phyloP scores from a whole-genome alignment of 2,329 filamentous ascomycete species.

The Aspergillus tanneri region DNA sequence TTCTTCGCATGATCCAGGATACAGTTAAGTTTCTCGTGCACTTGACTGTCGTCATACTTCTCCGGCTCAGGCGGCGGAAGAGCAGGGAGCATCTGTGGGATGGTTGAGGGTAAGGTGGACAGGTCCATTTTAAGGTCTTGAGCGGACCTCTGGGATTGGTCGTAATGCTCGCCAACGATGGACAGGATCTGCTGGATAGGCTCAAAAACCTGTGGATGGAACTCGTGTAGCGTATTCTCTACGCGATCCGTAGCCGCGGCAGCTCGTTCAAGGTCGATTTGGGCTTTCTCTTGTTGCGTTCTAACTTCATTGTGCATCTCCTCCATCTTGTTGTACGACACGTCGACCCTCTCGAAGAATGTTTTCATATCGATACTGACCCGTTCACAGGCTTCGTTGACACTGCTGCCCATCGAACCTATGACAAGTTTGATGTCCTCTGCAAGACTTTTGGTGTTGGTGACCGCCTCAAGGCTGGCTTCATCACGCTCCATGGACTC shows the following conservation, averaged over 20 bases:
- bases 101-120: slow-evolving; percentile 50
- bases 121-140: slow-evolving; percentile 60
- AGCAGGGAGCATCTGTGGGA: slow-evolving; percentile 59
- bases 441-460: slow-evolving; percentile 72
- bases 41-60: slow-evolving; percentile 61
- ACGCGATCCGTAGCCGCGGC: slow-evolving; percentile 71
- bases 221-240: slow-evolving; percentile 75
- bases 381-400: slow-evolving; percentile 81
- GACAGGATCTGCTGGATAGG: slow-evolving; percentile 81
- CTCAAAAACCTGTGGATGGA: slow-evolving; percentile 84
- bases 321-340: slow-evolving; percentile 72
- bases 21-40: slow-evolving; percentile 60
- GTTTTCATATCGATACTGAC: slow-evolving; percentile 84
- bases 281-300: slow-evolving; percentile 77
- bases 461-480: slow-evolving; percentile 70
- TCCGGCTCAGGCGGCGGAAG: slow-evolving; percentile 49
- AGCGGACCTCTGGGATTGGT: slow-evolving; percentile 72
- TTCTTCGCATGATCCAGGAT: slow-evolving; percentile 47
- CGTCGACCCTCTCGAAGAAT: slow-evolving; percentile 78
- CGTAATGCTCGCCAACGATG: slow-evolving; percentile 81
- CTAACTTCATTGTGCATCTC: slow-evolving; percentile 70
- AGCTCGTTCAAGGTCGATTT: slow-evolving; percentile 75
- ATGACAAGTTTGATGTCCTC: slow-evolving; percentile 86
- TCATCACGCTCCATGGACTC: slow-evolving; percentile 71
- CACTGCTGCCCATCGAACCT: slow-evolving; percentile 76